Evolutionary conservation across 2,329 filamentous ascomycete species (phyloP), one percentile per base, ranked within the genome.

Genomic region (Sordariomycetes sp.): DNA sequence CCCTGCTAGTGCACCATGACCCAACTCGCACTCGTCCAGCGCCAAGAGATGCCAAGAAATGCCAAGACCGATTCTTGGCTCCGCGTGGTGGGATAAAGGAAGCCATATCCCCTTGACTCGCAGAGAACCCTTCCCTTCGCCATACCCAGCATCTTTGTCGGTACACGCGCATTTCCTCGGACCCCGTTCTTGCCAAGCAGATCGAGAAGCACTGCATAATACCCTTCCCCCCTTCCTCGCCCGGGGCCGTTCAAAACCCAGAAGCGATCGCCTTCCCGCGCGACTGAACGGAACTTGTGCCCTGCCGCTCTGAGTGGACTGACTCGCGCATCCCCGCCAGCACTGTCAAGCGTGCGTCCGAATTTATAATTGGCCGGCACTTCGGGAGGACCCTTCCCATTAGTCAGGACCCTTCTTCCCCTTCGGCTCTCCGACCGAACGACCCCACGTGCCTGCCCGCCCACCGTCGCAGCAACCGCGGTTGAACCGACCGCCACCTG

Each of bases 21-120:
- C 48, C 22, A 52, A 28, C 51, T 18, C 22, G 18, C 24, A 16
- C 51, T 24, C 37, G 12, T 35, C 57, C 51, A 25, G 25, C 22
- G 57, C 57, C 57, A 58, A 58, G 57, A 54, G 50, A 35, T 37
- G 57, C 57, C 57, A 58, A 58, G 57, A 48, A 16, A 34, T 32
- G 57, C 57, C 57, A 54, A 58, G 57, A 46, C 22, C 24, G 37
- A 25, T 40, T 34, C 24, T 40, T 51, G 20, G 51, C 50, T 46
- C 34, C 24, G 20, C 28, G 35, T 37, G 37, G 40, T 58, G 50
- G 51, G 51, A 54, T 58, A 58, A 58, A 58, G 57, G 57, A 54
- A 43, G 51, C 37, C 35, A 54, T 50, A 48, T 46, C 57, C 57
- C 57, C 57, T 54, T 34, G 40, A 58, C 51, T 34, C 35, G 50